Base-by-base conservation (phyloP, 202 grass and related monocot species). In the Panicum virgatum region DNA sequence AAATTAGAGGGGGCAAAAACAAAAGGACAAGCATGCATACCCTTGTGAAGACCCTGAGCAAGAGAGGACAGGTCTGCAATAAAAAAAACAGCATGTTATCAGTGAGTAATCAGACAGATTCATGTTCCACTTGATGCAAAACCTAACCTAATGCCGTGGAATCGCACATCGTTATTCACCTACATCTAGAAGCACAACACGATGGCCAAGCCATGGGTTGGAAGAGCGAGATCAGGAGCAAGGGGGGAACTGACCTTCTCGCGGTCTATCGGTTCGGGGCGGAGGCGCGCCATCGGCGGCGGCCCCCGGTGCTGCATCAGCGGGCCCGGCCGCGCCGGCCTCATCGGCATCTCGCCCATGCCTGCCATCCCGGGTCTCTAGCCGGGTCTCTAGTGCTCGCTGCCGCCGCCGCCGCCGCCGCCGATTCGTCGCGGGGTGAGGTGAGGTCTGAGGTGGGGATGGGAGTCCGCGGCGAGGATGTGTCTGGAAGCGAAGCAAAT, bases 31-130 rank as follows among this genome's bases (percentile, higher is more conserved):
- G 1, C 9, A 20, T 14, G 59, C 37, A 23, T 87, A 96, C 96
- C 93, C 85, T 99, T 4, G 96, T 99, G 77, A 99, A 96, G 66
- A 99, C 96, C 64, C 96, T 79, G 76, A 99, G 96, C 66, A 99
- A 81, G 59, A 99, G 89, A 79, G 96, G 96, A 23, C 93, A 99
- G 15, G 96, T 99, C 96, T 99, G 91, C 85, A 92, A 7, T 15
- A 19, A 73, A 85, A n/a, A 54, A 57, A 83, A n/a, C 22, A 26
- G n/a, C n/a, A 40, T 14, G 14, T 18, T 40, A 2, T 10, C 38
- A 86, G 74, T 61, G 54, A 78, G 60, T 26, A 78, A 75, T 15
- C 57, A 51, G 2, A 76, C 78, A 66, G 44, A 58, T 36, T 72
- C 37, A 45, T 5, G 83, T 43, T 81, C 83, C 46, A 50, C 44